phyloP scores from a whole-genome alignment of 139 green algal genomes.

The Coelastrella sp. region DNA sequence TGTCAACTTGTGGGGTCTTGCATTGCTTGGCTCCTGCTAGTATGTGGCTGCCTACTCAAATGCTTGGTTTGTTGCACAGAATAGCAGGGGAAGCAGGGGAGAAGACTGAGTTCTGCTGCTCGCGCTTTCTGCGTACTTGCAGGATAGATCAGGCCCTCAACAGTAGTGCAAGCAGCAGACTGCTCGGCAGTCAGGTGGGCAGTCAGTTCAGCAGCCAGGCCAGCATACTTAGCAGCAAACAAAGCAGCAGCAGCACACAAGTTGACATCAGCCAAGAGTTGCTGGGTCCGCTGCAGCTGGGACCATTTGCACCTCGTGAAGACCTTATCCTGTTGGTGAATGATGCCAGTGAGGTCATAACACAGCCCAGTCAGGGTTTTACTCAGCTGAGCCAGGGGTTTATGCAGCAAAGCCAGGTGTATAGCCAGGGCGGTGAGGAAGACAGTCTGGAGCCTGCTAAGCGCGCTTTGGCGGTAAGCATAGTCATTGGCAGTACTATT shows the following conservation, averaged over 20 bases:
- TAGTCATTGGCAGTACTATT: neutral
- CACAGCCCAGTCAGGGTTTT: neutral
- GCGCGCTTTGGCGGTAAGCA: neutral
- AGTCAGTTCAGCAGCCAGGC: neutral
- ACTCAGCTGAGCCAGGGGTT: neutral
- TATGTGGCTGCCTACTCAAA: too few relatives aligned
- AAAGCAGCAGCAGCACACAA: neutral
- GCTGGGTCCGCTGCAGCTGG: constrained; percentile 13
- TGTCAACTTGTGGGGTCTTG: too few relatives aligned
- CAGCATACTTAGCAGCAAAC: neutral
- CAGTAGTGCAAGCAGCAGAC: neutral
- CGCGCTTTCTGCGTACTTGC: neutral
- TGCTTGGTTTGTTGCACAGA: too few relatives aligned
- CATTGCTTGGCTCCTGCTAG: too few relatives aligned
- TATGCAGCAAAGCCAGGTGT: neutral
- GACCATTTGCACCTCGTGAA: neutral
- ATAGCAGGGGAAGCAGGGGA: too few relatives aligned
- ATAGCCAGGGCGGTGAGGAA: neutral
- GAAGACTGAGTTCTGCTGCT: too few relatives aligned
- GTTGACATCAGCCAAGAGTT: neutral
- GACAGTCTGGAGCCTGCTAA: neutral
- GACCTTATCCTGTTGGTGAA: neutral
- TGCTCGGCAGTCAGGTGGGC: neutral
- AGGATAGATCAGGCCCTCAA: constrained; percentile 1
- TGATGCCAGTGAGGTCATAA: neutral